These are phyloP conservation scores for Fonsecaea multimorphosa DNA, from an alignment of 2,329 filamentous ascomycete species.

Conservation along the genomic window DNA sequence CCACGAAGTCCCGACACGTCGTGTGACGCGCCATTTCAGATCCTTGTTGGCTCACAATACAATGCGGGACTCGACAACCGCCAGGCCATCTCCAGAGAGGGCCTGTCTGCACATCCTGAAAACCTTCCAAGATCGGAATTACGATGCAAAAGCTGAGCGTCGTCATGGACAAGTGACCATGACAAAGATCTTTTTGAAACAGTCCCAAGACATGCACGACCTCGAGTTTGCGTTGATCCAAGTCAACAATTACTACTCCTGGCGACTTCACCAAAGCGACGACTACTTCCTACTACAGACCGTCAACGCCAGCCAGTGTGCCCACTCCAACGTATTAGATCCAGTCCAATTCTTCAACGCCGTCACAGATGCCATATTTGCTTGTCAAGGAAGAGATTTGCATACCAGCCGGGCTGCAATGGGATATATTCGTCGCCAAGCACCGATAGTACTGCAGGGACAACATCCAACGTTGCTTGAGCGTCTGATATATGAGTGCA, in stretches of 20 bases:
- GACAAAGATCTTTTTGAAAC: conserved; percentile 14
- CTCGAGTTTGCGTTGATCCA: conserved; percentile 20
- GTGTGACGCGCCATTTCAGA: conserved; percentile 28
- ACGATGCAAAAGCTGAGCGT: not conserved
- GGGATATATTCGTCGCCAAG: too few relatives aligned
- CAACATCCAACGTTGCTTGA: too few relatives aligned
- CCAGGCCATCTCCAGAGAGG: not conserved
- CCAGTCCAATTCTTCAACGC: not conserved
- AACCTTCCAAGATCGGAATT: not conserved
- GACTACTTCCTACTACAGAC: conserved; percentile 5
- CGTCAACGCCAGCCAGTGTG: not conserved
- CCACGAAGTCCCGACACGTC: conserved; percentile 10
- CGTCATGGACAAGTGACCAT: not conserved
- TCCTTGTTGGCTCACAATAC: not conserved
- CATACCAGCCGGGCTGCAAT: not conserved
- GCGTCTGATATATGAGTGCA: too few relatives aligned
- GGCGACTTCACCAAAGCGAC: conserved; percentile 11
- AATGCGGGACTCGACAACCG: not conserved
- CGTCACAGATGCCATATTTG: not conserved
- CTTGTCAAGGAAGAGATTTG: accelerated
- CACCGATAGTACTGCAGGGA: too few relatives aligned
- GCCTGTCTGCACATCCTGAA: not conserved
- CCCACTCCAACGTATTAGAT: not conserved
- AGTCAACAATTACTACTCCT: conserved; percentile 27
- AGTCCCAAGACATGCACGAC: conserved; percentile 17